phyloP scores from a whole-genome alignment of 2,329 filamentous ascomycete species.

The Cladosporium sp. region DNA sequence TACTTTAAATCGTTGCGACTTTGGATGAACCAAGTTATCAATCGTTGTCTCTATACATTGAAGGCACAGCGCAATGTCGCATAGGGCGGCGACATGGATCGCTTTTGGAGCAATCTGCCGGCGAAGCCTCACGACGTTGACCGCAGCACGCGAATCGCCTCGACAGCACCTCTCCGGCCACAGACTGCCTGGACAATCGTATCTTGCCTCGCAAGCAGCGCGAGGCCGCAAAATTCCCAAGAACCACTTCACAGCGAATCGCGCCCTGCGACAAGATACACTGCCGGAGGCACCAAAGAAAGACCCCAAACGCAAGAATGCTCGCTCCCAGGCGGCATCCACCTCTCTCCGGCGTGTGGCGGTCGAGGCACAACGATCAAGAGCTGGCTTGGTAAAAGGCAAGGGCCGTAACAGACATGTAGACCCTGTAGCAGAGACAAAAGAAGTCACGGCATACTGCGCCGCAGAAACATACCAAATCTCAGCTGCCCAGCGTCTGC shows the following conservation, averaged over 20 bases:
- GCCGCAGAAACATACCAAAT: conserved; percentile 66
- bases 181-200: conserved; percentile 16
- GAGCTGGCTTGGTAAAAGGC: conserved; percentile 50
- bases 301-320: conserved; percentile 44
- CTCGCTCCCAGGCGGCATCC: conserved; percentile 55
- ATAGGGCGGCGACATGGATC: conserved; percentile 26
- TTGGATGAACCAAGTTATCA: neutral
- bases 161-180: conserved; percentile 13
- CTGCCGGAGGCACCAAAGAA: conserved; percentile 11
- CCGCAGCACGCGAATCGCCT: conserved; percentile 17
- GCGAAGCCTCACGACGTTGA: conserved; percentile 20
- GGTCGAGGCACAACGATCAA: conserved; percentile 70
- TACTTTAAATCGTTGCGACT: neutral
- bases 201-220: conserved; percentile 19
- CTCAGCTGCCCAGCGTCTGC: conserved; percentile 51
- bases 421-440: conserved; percentile 44
- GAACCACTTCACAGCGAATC: conserved; percentile 24
- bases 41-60: neutral
- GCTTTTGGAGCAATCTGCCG: conserved; percentile 21
- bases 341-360: conserved; percentile 80
- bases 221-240: conserved; percentile 19
- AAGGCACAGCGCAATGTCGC: neutral
- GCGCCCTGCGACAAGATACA: conserved; percentile 17
- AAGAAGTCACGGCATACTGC: conserved; percentile 60
- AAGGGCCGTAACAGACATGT: conserved; percentile 41